phyloP scores from a whole-genome alignment of 192 early-diverging fungal species.

The Backusella mclennaniae region DNA sequence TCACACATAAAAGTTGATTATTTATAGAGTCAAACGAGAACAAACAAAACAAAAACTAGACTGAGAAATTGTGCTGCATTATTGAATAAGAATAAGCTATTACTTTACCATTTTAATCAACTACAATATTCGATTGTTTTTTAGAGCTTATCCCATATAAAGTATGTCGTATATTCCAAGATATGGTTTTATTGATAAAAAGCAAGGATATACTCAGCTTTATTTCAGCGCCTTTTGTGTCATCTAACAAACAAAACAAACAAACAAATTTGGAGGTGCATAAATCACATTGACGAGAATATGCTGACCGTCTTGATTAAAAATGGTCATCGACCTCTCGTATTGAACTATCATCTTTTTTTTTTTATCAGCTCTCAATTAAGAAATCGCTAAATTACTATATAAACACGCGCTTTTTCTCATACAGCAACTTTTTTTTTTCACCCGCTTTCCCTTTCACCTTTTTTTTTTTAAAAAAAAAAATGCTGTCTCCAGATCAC shows the following conservation, averaged over 20 bases:
- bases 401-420: background rate
- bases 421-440: background rate
- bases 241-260: background rate
- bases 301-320: too few relatives aligned
- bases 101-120: too few relatives aligned
- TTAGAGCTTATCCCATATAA: background rate
- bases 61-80: background rate
- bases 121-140: background rate
- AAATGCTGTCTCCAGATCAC: background rate
- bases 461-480: background rate
- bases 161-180: background rate
- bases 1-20: too few relatives aligned
- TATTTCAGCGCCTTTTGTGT: background rate
- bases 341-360: background rate
- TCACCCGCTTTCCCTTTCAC: background rate
- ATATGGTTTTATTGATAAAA: background rate
- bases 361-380: background rate
- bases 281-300: background rate
- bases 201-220: background rate
- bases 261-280: background rate
- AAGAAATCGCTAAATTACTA: background rate
- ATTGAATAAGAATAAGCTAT: background rate
- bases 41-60: too few relatives aligned
- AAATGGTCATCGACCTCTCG: background rate
- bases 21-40: too few relatives aligned